Conservation (phyloP, 371 early-diverging fungal species). For the Circinella umbellata region DNA sequence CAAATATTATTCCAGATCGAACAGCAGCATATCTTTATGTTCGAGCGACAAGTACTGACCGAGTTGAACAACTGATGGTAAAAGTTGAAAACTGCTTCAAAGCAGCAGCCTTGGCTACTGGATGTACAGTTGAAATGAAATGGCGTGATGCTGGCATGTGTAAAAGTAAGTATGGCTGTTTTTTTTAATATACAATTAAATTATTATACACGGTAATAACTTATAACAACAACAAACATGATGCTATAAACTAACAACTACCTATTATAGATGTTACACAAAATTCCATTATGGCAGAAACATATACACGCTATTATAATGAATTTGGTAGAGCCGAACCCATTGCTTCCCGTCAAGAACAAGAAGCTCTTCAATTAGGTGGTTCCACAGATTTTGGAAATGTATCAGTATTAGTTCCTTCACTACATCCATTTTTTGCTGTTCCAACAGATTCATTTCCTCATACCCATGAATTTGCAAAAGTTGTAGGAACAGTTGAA, state of each 20-base stretch:
- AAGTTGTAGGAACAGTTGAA: conserved; percentile 63
- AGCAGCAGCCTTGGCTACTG: conserved; percentile 71
- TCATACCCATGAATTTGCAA: conserved; percentile 71
- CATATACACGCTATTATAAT: conserved; percentile 60
- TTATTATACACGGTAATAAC: too few relatives aligned
- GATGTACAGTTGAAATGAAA: conserved; percentile 63
- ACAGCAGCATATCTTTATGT: conserved; percentile 58
- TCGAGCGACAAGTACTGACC: conserved; percentile 53
- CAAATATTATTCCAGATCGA: conserved; percentile 66
- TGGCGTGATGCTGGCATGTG: conserved; percentile 51
- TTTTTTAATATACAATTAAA: too few relatives aligned
- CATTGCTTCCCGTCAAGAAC: conserved; percentile 41
- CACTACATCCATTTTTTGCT: conserved; percentile 40
- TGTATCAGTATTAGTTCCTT: conserved; percentile 46
- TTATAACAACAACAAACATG: too few relatives aligned
- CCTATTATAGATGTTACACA: conserved; percentile 37
- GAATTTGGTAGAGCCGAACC: conserved; percentile 38
- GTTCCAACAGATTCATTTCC: conserved; percentile 49
- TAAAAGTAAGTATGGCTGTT: conserved; percentile 15
- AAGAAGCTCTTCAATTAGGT: conserved; percentile 34
- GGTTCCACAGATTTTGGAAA: conserved; percentile 71
- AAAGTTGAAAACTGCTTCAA: conserved; percentile 63
- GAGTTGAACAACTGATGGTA: conserved; percentile 52
- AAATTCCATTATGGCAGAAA: conserved; percentile 63
- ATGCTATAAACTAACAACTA: background rate